Evolutionary conservation across 1,284 basidiomycete species (phyloP), one percentile per base, ranked within the genome.

Genomic region (Ustilago nuda): DNA sequence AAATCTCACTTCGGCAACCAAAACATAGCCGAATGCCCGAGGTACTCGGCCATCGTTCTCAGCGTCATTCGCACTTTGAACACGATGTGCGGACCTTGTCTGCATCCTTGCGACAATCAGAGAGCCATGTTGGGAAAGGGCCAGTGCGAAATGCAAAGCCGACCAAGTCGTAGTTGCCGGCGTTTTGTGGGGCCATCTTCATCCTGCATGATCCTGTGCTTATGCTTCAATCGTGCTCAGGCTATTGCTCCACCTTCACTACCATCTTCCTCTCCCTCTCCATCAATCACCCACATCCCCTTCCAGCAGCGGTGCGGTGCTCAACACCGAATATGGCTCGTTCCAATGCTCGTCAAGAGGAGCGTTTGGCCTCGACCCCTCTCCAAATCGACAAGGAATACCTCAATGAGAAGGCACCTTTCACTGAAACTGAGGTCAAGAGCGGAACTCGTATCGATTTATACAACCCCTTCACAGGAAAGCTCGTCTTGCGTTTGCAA

Each of bases 361-460:
- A 70, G 55, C 19, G 17, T 11, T 46, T 60, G 43, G 60, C 64
- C 27, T 46, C 60, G 48, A 36, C 51, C 8, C 68, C 68, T 35
- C 58, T 61, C 41, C 58, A 53, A 36, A 46, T 54, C 19, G 54
- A 70, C 37, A 43, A 33, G 30, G 52, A 56, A 17, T 50, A 39
- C n/a, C n/a, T 32, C 5, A 27, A 0, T 52, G 57, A 64, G 23
- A 56, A 60, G 57, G 37, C 39, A 27, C 23, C 37, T 8, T 0
- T n/a, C 8, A 15, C n/a, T 36, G 15, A 33, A 32, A 4, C 36
- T 23, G 9, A 41, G 23, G 5, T 8, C 55, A 33, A 30, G 39
- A n/a, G 13, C n/a, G 43, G 43, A 4, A 45, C n/a, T 19, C 43
- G 11, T 19, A 11, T 19, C n/a, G 5, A n/a, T 19, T 15, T 41